Evolutionary conservation across 257 asterid genomes (phyloP).

Genomic region (Solanum corneliomulleri): DNA sequence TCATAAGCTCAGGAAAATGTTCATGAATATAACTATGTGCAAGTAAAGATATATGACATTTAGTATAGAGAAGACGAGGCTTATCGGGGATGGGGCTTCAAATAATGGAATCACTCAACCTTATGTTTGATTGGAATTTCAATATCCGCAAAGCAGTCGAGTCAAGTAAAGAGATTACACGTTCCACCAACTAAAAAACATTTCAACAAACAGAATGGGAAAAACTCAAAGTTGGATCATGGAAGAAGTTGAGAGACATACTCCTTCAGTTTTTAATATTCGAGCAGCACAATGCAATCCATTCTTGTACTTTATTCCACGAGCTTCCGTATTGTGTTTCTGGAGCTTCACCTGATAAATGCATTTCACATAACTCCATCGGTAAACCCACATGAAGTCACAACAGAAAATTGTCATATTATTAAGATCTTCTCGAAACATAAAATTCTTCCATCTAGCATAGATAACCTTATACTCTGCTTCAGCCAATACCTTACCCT

Average conservation of each 20-base stretch:
- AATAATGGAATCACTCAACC: neutral
- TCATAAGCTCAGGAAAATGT: neutral
- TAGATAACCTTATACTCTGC: neutral
- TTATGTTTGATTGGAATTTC: neutral
- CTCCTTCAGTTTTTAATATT: constrained; percentile 89
- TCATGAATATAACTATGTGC: neutral
- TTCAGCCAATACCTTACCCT: neutral
- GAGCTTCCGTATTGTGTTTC: constrained; percentile 70
- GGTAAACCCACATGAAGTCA: neutral
- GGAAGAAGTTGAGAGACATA: constrained; percentile 34
- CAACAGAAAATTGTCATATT: neutral
- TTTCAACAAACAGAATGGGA: neutral
- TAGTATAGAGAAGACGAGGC: neutral
- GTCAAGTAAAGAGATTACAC: neutral
- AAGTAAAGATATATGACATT: neutral
- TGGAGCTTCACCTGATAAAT: constrained; percentile 76
- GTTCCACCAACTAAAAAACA: neutral
- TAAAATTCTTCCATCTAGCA: neutral
- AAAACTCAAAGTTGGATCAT: neutral
- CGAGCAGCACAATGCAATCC: constrained; percentile 76
- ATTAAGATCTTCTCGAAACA: neutral
- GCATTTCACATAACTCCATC: neutral
- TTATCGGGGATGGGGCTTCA: neutral
- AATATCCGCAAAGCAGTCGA: neutral
- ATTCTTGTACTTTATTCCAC: constrained; percentile 61